phyloP scores from a whole-genome alignment of 805 yeast species.

The Lipomyces chichibuensis region DNA sequence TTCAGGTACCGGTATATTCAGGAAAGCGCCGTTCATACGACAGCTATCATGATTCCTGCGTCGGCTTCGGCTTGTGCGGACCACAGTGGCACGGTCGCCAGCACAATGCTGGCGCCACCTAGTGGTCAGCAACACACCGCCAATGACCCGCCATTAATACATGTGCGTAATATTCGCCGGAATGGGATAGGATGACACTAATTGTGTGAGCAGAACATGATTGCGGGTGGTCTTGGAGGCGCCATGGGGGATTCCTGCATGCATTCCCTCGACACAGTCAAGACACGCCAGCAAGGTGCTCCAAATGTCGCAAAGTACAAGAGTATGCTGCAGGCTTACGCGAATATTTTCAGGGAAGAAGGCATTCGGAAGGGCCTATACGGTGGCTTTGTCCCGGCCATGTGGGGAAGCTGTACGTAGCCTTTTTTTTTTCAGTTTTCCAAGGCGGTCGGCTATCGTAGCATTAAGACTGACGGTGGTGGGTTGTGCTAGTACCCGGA shows the following conservation, averaged over 20 bases:
- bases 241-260: slow-evolving; percentile 86
- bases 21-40: background rate
- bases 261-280: slow-evolving; percentile 97
- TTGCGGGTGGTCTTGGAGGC: slow-evolving; percentile 96
- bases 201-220: slow-evolving; percentile 53
- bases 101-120: background rate
- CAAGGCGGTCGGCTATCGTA: background rate
- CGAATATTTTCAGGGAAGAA: slow-evolving; percentile 77
- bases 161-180: slow-evolving; percentile 1
- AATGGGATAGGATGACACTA: background rate
- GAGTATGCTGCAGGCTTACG: slow-evolving; percentile 74
- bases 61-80: slow-evolving; percentile 17
- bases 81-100: background rate
- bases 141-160: slow-evolving; percentile 18
- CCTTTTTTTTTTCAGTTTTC: background rate
- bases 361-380: slow-evolving; percentile 84
- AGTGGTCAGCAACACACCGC: background rate
- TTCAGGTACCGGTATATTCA: background rate
- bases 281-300: slow-evolving; percentile 97
- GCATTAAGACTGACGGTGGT: background rate
- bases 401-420: slow-evolving; percentile 65
- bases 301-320: slow-evolving; percentile 66
- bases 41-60: slow-evolving; percentile 18
- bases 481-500: slow-evolving; percentile 63
- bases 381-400: slow-evolving; percentile 90